phyloP scores from a whole-genome alignment of 2,329 filamentous ascomycete genomes.

The Diaporthe sp. region DNA sequence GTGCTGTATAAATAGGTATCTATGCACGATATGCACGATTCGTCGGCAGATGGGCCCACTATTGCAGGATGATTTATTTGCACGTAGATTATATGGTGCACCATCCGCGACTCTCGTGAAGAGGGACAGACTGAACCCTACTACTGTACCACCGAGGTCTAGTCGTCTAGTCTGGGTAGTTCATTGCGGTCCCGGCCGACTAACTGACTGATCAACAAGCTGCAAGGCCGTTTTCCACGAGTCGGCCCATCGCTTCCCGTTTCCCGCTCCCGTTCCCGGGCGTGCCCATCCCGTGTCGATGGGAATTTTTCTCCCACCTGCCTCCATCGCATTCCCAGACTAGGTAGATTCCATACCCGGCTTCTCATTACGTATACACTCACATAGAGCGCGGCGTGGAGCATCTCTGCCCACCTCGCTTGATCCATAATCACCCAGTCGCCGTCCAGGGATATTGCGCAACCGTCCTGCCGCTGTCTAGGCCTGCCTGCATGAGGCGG shows the following conservation, averaged over 20 bases:
- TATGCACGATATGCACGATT: constrained; percentile 20
- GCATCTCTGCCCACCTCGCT: constrained; percentile 29
- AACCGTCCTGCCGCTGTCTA: constrained; percentile 27
- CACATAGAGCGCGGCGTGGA: constrained; percentile 22
- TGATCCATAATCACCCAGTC: constrained; percentile 35
- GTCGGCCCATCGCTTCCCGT: background rate
- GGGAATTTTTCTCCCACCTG: constrained; percentile 2
- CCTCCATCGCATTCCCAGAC: background rate
- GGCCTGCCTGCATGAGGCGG: constrained; percentile 23
- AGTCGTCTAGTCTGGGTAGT: background rate
- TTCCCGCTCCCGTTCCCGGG: constrained; percentile 15
- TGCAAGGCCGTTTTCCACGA: background rate
- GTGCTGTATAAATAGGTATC: constrained; percentile 24
- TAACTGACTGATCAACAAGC: background rate
- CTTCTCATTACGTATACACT: constrained; percentile 26
- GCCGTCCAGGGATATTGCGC: constrained; percentile 41
- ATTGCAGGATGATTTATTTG: constrained; percentile 4
- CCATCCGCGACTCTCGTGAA: background rate
- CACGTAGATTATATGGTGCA: constrained; percentile 1
- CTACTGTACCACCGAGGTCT: background rate
- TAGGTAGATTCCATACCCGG: constrained; percentile 17
- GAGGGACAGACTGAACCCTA: background rate
- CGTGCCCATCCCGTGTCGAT: constrained; percentile 1
- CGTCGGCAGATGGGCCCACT: constrained; percentile 31
- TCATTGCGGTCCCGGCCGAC: constrained; percentile 13